phyloP scores from a whole-genome alignment of 352 stramenopile species.

The Globisporangium cystogenes region DNA sequence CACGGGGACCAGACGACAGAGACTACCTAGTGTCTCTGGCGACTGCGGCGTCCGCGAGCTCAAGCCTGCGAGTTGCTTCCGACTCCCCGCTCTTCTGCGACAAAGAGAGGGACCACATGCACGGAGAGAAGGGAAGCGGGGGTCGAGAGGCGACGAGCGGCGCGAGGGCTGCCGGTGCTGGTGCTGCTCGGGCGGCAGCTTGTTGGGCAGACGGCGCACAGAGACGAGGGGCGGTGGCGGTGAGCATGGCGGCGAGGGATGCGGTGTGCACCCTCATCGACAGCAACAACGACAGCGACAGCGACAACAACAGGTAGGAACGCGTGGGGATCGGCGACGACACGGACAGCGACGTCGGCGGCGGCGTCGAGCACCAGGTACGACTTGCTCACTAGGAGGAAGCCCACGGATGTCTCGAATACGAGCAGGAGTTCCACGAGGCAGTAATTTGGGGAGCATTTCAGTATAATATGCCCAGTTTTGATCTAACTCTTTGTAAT shows the following conservation, averaged over 20 bases:
- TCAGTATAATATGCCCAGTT: too few relatives aligned
- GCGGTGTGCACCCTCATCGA: neutral
- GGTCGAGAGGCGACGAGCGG: neutral
- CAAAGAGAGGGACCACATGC: neutral
- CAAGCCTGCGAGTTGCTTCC: neutral
- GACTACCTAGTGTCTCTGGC: neutral
- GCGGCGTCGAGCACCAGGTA: neutral
- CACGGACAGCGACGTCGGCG: constrained; percentile 5
- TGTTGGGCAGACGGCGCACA: neutral
- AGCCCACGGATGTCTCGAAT: constrained; percentile 5
- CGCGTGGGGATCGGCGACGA: neutral
- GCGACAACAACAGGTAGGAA: constrained; percentile 16
- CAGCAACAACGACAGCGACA: neutral
- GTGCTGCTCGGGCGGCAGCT: neutral
- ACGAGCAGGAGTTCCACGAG: too few relatives aligned
- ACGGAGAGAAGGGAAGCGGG: neutral
- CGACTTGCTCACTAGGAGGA: constrained; percentile 16
- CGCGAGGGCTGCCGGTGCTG: neutral
- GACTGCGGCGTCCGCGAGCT: neutral
- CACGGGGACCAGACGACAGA: constrained; percentile 14
- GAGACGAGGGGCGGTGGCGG: neutral
- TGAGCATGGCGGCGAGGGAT: too few relatives aligned
- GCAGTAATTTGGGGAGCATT: neutral
- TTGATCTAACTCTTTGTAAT: too few relatives aligned
- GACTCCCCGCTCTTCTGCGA: neutral